Conservation (phyloP, 192 early-diverging fungal genomes). For the Kickxella alabastrina region DNA sequence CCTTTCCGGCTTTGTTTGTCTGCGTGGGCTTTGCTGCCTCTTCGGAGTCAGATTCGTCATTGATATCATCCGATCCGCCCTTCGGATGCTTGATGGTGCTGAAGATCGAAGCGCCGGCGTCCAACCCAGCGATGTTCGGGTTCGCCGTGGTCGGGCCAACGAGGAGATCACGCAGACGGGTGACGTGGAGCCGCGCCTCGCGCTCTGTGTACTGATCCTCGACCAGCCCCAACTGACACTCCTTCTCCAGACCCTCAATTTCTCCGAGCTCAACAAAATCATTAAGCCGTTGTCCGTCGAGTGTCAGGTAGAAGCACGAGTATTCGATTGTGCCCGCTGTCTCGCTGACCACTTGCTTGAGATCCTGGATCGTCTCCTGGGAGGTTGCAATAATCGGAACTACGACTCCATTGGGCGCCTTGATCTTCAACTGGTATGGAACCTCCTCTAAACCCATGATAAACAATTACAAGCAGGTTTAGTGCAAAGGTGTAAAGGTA, state of each 20-base stretch:
- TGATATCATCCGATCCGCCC: conserved; percentile 6
- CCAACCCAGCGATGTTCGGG: conserved; percentile 54
- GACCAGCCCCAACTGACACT: conserved; percentile 60
- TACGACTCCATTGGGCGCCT: conserved; percentile 38
- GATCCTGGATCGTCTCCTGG: conserved; percentile 76
- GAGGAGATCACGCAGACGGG: conserved; percentile 81
- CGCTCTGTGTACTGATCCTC: conserved; percentile 88
- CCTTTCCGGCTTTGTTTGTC: conserved; percentile 11
- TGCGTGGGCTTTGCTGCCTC: background rate
- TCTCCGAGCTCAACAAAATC: conserved; percentile 75
- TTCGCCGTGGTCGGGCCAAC: conserved; percentile 57
- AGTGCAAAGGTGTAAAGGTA: no score
- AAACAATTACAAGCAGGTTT: no score
- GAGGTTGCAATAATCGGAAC: conserved; percentile 55
- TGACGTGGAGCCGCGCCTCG: conserved; percentile 87
- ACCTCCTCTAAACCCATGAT: conserved; percentile 40
- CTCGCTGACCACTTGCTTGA: conserved; percentile 85
- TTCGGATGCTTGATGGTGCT: conserved; percentile 36
- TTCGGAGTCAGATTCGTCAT: background rate
- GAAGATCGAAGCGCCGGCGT: conserved; percentile 73
- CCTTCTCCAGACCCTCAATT: conserved; percentile 59
- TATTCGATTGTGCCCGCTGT: conserved; percentile 77
- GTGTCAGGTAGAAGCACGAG: conserved; percentile 86
- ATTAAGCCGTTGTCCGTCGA: conserved; percentile 67
- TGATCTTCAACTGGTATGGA: conserved; percentile 37